phyloP scores from a whole-genome alignment of 345 rosid species.

The Moricandia moricandioides region DNA sequence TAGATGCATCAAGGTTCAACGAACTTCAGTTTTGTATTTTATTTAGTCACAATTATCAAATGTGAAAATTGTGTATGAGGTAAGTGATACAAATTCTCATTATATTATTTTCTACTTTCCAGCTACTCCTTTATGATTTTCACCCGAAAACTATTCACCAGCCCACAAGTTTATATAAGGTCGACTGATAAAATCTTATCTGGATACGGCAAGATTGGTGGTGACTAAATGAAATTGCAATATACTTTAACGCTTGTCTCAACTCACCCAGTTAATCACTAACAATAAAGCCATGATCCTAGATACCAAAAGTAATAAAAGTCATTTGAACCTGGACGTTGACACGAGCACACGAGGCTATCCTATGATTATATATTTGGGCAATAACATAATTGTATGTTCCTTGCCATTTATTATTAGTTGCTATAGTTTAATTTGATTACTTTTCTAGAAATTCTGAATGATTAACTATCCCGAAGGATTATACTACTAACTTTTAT shows the following conservation, averaged over 20 bases:
- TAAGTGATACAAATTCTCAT: not conserved
- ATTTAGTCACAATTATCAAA: not conserved
- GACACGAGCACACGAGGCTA: slow-evolving; percentile 10
- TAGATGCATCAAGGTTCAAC: slow-evolving; percentile 5
- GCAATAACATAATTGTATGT: not conserved
- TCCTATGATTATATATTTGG: not conserved
- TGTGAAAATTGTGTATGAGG: not conserved
- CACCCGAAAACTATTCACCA: not conserved
- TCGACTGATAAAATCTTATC: not conserved
- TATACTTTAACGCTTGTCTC: too few relatives aligned
- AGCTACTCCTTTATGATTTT: slow-evolving; percentile 1
- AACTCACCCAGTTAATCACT: not conserved
- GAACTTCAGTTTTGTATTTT: not conserved
- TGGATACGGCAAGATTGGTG: not conserved
- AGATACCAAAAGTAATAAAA: too few relatives aligned
- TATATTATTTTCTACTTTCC: not conserved
- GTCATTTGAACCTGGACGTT: not conserved
- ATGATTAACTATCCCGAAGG: not conserved
- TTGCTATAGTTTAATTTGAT: not conserved
- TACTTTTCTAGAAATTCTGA: not conserved
- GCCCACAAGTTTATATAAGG: slow-evolving; percentile 19
- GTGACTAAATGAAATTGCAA: too few relatives aligned
- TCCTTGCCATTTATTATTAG: not conserved
- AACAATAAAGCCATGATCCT: too few relatives aligned
- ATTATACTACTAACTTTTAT: not conserved